Evolutionary conservation across 345 rosid genomes (phyloP), one percentile per base, ranked within the genome.

Genomic region (Ceriops decandra): DNA sequence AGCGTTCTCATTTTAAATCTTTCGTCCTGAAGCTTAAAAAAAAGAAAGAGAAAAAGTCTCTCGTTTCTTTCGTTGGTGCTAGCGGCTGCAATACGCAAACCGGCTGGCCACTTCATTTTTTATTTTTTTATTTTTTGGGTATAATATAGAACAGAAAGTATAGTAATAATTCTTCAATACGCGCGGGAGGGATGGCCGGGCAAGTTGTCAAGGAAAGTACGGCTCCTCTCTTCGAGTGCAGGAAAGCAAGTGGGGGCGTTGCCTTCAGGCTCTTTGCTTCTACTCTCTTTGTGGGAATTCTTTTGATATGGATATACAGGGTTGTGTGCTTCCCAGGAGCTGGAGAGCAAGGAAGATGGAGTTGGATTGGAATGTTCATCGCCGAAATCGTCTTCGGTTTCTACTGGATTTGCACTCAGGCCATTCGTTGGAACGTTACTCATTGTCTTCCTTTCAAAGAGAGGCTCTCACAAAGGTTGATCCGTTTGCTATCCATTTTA

Each of bases 331-430:
- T 79, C 31, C 85, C 82, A 58, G 19, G 58, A 33, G 71, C 58
- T 21, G 69, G 53, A 47, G 77, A 67, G 20, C 54, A 2, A 22
- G 68, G 62, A 46, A 71, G 83, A 64, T 76, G 80, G 59, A 68
- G 60, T 32, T 80, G 85, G 84, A 61, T 79, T 15, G 85, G 81
- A 21, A 82, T 84, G 85, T 69, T 82, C 20, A 0, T 79, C 5
- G 28, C 83, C 1, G 87, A 89, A 72, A 22, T 84, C 19, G 71
- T 78, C 73, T 84, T 85, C 69, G 82, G 86, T 57, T 63, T 82
- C 47, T 81, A 76, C 64, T 88, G 88, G 91, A 33, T 79, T n/a
- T 63, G 80, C 62, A 75, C 72, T 51, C 91, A 83, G 67, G 56
- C 85, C 53, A 36, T 71, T 62, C 84, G 90, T 32, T 87, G 87